Evolutionary conservation across 768 basidiomycete species (phyloP).

Genomic region (Fomitopsis pulvina): DNA sequence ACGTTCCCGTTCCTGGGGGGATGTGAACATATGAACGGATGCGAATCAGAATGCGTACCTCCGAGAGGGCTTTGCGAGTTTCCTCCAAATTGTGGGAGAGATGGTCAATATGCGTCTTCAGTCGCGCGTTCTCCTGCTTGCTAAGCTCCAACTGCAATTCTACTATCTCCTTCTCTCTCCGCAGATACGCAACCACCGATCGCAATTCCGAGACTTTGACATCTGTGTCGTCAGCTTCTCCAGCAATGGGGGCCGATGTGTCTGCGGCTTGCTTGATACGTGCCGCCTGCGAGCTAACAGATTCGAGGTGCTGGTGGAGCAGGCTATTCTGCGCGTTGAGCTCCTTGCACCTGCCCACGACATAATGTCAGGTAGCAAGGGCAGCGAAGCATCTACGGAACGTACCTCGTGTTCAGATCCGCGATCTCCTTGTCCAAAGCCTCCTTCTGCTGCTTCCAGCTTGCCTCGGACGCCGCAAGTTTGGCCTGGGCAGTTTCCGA

Average conservation of each 20-base stretch:
- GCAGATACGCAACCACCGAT: conserved; percentile 72
- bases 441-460: conserved; percentile 77
- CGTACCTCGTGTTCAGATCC: conserved; percentile 66
- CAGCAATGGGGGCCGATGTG: conserved; percentile 34
- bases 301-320: conserved; percentile 80
- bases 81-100: conserved; percentile 65
- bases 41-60: conserved; percentile 34
- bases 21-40: neutral
- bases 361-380: neutral
- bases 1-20: conserved; percentile 68
- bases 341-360: conserved; percentile 53
- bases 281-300: conserved; percentile 74
- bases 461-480: conserved; percentile 59
- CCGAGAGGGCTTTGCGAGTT: conserved; percentile 59
- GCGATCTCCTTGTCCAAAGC: conserved; percentile 71
- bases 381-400: neutral
- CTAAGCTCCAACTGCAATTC: conserved; percentile 82
- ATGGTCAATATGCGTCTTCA: conserved; percentile 74
- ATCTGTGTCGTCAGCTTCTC: conserved; percentile 49
- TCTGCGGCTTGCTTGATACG: conserved; percentile 71
- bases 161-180: conserved; percentile 89
- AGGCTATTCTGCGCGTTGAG: conserved; percentile 68
- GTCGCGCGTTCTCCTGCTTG: conserved; percentile 66
- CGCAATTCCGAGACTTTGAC: conserved; percentile 67
- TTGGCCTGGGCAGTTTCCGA: conserved; percentile 76